Conservation (phyloP, 2,329 filamentous ascomycete species). For the Plectosphaerella plurivora region DNA sequence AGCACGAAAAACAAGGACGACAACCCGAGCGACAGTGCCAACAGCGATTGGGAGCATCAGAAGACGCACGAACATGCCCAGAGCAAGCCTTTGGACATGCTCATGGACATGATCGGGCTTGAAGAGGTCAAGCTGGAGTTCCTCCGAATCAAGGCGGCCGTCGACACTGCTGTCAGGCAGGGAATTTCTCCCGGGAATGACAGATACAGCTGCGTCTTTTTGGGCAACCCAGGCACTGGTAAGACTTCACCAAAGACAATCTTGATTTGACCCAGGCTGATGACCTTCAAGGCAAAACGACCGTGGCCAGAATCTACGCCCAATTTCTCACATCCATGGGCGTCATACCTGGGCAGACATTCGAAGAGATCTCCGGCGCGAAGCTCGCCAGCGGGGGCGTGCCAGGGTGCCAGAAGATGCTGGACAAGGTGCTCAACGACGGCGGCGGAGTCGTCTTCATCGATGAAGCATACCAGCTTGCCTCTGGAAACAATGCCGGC, state of each 20-base stretch:
- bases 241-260: slow-evolving; percentile 12
- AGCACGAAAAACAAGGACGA: neutral
- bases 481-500: slow-evolving; percentile 50
- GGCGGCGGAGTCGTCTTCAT: slow-evolving; percentile 71
- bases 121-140: slow-evolving; percentile 64
- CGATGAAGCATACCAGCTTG: slow-evolving; percentile 74
- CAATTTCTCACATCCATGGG: slow-evolving; percentile 59
- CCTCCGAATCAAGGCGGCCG: slow-evolving; percentile 55
- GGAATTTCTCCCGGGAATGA: slow-evolving; percentile 48
- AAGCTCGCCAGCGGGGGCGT: slow-evolving; percentile 61
- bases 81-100: slow-evolving; percentile 51
- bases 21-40: slow-evolving; percentile 21
- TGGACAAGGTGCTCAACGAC: slow-evolving; percentile 41
- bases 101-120: slow-evolving; percentile 70
- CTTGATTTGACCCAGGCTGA: neutral
- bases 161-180: slow-evolving; percentile 59
- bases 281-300: slow-evolving; percentile 54
- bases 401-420: slow-evolving; percentile 46
- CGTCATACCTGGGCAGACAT: slow-evolving; percentile 53
- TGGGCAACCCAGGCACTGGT: slow-evolving; percentile 76
- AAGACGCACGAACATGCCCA: slow-evolving; percentile 47
- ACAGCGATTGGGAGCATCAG: slow-evolving; percentile 56
- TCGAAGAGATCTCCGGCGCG: slow-evolving; percentile 66
- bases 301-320: slow-evolving; percentile 66
- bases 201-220: slow-evolving; percentile 56